Conservation (phyloP, 768 basidiomycete species). For the Auriscalpium vulgare region DNA sequence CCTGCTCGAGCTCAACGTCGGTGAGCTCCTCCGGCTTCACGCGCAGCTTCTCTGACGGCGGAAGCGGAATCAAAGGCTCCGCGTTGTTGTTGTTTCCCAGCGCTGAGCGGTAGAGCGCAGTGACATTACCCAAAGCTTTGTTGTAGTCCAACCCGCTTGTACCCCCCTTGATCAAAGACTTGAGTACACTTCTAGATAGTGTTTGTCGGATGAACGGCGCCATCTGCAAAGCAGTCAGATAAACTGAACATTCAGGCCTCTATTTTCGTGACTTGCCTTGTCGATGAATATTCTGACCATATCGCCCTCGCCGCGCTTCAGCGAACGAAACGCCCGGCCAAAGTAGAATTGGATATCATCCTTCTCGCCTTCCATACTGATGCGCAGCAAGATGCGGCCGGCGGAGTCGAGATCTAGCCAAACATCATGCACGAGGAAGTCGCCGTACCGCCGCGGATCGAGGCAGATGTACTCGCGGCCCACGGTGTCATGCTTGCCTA, state of each 20-base stretch:
- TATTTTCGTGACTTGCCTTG: constrained; percentile 51
- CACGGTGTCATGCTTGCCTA: constrained; percentile 89
- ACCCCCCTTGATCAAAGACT: constrained; percentile 62
- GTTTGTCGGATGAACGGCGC: constrained; percentile 86
- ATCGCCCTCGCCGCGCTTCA: constrained; percentile 90
- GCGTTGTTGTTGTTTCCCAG: constrained; percentile 47
- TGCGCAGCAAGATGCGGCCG: constrained; percentile 77
- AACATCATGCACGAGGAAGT: constrained; percentile 84
- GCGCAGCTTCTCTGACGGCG: constrained; percentile 68
- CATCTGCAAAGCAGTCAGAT: constrained; percentile 52
- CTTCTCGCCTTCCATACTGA: constrained; percentile 99
- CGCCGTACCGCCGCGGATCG: constrained; percentile 81
- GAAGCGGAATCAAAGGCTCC: constrained; percentile 75
- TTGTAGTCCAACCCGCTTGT: constrained; percentile 71
- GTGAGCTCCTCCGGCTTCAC: constrained; percentile 73
- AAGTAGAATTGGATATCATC: constrained; percentile 98
- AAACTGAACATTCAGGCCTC: not conserved
- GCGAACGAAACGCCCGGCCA: constrained; percentile 85
- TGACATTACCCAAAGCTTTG: constrained; percentile 78
- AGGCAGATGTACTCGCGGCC: constrained; percentile 90
- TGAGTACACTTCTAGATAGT: constrained; percentile 68
- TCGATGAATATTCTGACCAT: constrained; percentile 96
- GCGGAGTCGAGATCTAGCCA: constrained; percentile 87
- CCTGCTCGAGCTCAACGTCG: constrained; percentile 90
- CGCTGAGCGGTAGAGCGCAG: constrained; percentile 75